Percentiles rank a stretch among this genome's conserved stretches.
phyloP scores from a whole-genome alignment of 495 filamentous ascomycete species.

The Penicillium malachiteum region DNA sequence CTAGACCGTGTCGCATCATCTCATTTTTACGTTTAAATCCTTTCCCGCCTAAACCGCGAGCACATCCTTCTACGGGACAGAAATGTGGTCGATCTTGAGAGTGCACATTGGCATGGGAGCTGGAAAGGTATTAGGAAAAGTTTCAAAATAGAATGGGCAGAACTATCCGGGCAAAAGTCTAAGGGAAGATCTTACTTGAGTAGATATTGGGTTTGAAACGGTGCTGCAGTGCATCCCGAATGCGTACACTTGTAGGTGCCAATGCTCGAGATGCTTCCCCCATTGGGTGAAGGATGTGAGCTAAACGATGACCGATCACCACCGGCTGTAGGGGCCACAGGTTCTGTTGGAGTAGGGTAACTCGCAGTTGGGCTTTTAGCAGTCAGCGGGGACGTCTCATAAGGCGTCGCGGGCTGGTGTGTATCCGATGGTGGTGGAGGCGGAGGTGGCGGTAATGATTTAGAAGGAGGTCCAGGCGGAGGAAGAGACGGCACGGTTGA shows the following conservation, averaged over 20 bases:
- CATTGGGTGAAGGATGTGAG: slow-evolving; percentile 25
- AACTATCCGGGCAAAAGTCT: background rate
- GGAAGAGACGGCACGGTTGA: slow-evolving; percentile 14
- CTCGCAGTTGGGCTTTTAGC: slow-evolving; percentile 36
- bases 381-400: slow-evolving; percentile 29
- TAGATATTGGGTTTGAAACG: slow-evolving; percentile 91
- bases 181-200: slow-evolving; percentile 58
- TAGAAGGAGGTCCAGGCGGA: slow-evolving; percentile 6
- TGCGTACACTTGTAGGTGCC: slow-evolving; percentile 61
- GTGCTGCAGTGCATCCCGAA: slow-evolving; percentile 73
- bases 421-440: slow-evolving; percentile 8
- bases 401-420: slow-evolving; percentile 15
- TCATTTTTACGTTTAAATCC: slow-evolving; percentile 99
- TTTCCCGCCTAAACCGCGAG: slow-evolving; percentile 78
- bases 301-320: slow-evolving; percentile 27
- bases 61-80: slow-evolving; percentile 78
- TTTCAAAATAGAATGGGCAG: background rate
- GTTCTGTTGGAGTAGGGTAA: slow-evolving; percentile 47
- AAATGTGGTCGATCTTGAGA: slow-evolving; percentile 88
- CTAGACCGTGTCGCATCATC: slow-evolving; percentile 96
- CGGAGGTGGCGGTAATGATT: background rate
- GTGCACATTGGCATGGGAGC: slow-evolving; percentile 98
- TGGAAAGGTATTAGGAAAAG: slow-evolving; percentile 27
- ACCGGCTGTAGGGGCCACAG: slow-evolving; percentile 17
- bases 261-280: slow-evolving; percentile 10